phyloP scores from a whole-genome alignment of 768 basidiomycete species.

The Omphalotus guepiniiformis region DNA sequence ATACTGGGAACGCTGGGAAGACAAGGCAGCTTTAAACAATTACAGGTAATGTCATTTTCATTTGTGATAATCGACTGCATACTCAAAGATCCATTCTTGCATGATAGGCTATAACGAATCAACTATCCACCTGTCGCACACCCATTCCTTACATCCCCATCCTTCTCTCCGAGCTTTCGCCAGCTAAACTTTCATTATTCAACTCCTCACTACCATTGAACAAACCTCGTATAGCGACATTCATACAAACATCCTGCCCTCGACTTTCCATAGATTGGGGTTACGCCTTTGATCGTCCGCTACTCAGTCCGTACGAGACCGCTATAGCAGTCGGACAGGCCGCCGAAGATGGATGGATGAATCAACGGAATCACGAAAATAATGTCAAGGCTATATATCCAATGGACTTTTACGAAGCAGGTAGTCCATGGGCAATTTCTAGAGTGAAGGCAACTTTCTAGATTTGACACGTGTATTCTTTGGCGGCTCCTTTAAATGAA shows the following conservation, averaged over 20 bases:
- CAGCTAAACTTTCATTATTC: slow-evolving; percentile 87
- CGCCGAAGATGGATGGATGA: slow-evolving; percentile 54
- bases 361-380: slow-evolving; percentile 17
- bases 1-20: slow-evolving; percentile 92
- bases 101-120: slow-evolving; percentile 65
- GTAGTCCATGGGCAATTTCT: slow-evolving; percentile 71
- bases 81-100: not conserved
- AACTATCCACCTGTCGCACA: slow-evolving; percentile 50
- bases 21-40: slow-evolving; percentile 88
- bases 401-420: slow-evolving; percentile 95
- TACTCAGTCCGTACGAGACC: slow-evolving; percentile 92
- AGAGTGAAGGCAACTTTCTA: slow-evolving; percentile 51
- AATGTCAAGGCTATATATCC: slow-evolving; percentile 59
- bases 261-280: slow-evolving; percentile 98
- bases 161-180: slow-evolving; percentile 94
- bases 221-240: slow-evolving; percentile 70
- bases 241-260: slow-evolving; percentile 96
- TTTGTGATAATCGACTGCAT: not conserved
- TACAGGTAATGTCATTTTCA: slow-evolving; percentile 47
- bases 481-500: not conserved
- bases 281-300: slow-evolving; percentile 85
- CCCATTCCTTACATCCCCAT: slow-evolving; percentile 82
- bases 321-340: slow-evolving; percentile 70
- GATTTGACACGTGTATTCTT: not conserved
- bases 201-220: slow-evolving; percentile 17